Evolutionary conservation across 148 eudicot species (phyloP).

Genomic region (Dysphania ambrosioides): DNA sequence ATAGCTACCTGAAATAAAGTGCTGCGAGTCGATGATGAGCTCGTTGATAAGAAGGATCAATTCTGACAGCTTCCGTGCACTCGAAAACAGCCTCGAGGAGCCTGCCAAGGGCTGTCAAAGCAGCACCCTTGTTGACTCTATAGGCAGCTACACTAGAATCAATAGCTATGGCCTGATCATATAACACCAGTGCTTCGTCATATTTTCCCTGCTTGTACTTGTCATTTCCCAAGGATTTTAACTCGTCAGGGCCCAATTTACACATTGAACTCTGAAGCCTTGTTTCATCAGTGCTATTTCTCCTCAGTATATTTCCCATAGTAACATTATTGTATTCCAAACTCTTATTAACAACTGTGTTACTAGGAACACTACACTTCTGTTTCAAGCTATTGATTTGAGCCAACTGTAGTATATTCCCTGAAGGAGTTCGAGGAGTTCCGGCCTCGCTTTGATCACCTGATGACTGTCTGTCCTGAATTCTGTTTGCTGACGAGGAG

Average conservation of each 20-base stretch:
- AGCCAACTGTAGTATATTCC: conserved; percentile 42
- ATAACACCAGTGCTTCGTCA: conserved; percentile 61
- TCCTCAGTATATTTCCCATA: conserved; percentile 31
- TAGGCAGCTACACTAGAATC: conserved; percentile 56
- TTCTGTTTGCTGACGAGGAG: conserved; percentile 21
- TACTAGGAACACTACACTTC: conserved; percentile 18
- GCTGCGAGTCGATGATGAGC: conserved; percentile 71
- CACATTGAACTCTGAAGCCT: conserved; percentile 21
- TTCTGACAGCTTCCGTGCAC: conserved; percentile 57
- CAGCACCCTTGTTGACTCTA: conserved; percentile 61
- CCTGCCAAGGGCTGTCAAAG: conserved; percentile 60
- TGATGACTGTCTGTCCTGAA: conserved; percentile 13
- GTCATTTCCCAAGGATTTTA: conserved; percentile 64
- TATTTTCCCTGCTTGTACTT: conserved; percentile 60
- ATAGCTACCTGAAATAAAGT: conserved; percentile 56
- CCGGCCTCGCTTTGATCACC: conserved; percentile 23
- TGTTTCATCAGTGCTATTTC: conserved; percentile 23
- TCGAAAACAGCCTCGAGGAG: conserved; percentile 58
- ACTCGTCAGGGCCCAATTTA: conserved; percentile 46
- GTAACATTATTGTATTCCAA: conserved; percentile 16
- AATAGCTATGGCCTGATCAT: conserved; percentile 50
- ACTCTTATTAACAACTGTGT: conserved; percentile 9
- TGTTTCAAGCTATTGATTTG: conserved; percentile 45
- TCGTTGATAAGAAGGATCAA: conserved; percentile 55
- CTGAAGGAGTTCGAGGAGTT: conserved; percentile 40